A percentile compares a stretch with the other conserved stretches of the same genome.
Conservation (phyloP, 208 protist species). For the Endotrypanum monterogeii region DNA sequence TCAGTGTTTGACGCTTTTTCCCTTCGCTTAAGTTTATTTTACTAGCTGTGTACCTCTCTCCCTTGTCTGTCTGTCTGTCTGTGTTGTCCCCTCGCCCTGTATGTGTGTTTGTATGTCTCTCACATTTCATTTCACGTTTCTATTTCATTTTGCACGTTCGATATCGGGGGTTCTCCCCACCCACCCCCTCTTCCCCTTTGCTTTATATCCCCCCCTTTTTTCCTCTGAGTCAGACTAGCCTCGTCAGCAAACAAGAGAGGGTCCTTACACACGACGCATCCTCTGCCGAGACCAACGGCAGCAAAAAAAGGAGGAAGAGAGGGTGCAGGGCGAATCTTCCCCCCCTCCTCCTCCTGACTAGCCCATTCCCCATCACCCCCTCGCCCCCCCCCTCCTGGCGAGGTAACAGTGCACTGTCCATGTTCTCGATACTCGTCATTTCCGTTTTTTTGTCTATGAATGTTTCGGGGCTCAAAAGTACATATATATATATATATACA, state of each 20-base stretch:
- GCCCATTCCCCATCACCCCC: too few species aligned
- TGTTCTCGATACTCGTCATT: too few species aligned
- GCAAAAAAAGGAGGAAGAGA: too few species aligned
- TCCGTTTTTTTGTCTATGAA: too few species aligned
- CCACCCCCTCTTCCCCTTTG: background rate
- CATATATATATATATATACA: too few species aligned
- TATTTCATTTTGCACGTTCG: background rate
- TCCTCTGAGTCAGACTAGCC: background rate
- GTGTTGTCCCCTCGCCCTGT: too few species aligned
- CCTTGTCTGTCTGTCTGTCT: background rate
- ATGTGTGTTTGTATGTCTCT: background rate
- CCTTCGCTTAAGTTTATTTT: background rate
- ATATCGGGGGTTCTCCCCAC: background rate
- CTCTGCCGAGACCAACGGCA: background rate
- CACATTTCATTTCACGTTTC: slow-evolving; percentile 5
- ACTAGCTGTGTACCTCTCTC: background rate
- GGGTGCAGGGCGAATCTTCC: too few species aligned
- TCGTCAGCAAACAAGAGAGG: background rate
- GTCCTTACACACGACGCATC: background rate
- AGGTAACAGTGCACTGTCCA: too few species aligned
- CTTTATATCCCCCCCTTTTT: background rate
- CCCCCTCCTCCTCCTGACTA: too few species aligned
- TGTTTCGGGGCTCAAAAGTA: too few species aligned
- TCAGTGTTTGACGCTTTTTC: background rate
- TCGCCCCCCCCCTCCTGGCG: too few species aligned